Evolutionary conservation across 768 basidiomycete species (phyloP).

Genomic region (Panus rudis): DNA sequence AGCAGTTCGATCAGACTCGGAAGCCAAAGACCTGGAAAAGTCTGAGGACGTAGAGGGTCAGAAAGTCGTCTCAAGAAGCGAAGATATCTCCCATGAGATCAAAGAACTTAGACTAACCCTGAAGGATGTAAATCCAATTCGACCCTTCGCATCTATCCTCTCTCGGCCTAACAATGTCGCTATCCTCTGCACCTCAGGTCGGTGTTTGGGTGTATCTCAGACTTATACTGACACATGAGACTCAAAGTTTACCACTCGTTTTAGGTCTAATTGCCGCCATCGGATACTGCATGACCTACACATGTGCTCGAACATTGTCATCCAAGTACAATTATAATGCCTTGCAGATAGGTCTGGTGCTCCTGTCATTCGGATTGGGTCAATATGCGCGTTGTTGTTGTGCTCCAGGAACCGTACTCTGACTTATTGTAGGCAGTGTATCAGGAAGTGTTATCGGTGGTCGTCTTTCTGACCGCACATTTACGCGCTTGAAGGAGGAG

Average conservation of each 20-base stretch:
- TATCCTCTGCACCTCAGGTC: constrained; percentile 62
- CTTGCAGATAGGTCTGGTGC: constrained; percentile 66
- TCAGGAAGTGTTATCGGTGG: constrained; percentile 52
- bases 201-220: constrained; percentile 9
- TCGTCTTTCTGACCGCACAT: constrained; percentile 47
- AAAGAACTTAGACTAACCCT: constrained; percentile 47
- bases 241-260: background rate
- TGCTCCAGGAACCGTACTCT: background rate
- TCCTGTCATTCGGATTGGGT: constrained; percentile 71
- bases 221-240: background rate
- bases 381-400: constrained; percentile 9
- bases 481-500: constrained; percentile 32
- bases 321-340: constrained; percentile 58
- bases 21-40: constrained; percentile 7
- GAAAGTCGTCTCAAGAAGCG: constrained; percentile 7
- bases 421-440: constrained; percentile 33
- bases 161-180: constrained; percentile 59
- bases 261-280: constrained; percentile 67
- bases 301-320: constrained; percentile 62
- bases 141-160: constrained; percentile 52
- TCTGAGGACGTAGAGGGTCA: constrained; percentile 11
- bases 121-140: constrained; percentile 69
- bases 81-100: constrained; percentile 2
- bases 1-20: too few relatives aligned
- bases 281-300: constrained; percentile 66